phyloP scores from a whole-genome alignment of 352 stramenopile species.

The Pythium vanterpoolii region DNA sequence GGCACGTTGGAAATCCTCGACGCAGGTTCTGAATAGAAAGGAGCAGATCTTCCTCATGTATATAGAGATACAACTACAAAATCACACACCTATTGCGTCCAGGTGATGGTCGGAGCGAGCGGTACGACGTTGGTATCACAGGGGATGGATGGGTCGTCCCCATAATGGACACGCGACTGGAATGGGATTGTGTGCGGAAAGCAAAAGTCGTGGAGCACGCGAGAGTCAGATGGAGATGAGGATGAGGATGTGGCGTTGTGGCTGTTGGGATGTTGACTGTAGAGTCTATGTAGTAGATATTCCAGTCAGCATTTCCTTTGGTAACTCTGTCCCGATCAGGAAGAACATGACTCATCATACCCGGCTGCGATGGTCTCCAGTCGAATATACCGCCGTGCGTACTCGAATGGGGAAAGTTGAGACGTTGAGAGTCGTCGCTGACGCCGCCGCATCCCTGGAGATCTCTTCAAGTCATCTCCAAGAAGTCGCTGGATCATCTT shows the following conservation, averaged over 20 bases:
- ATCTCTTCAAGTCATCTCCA: neutral
- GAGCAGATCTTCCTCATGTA: neutral
- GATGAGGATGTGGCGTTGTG: neutral
- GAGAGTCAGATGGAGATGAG: neutral
- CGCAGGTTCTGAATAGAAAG: neutral
- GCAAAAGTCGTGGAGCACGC: slow-evolving; percentile 8
- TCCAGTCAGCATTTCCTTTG: neutral
- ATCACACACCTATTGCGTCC: neutral
- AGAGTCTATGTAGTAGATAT: neutral
- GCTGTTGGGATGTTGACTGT: neutral
- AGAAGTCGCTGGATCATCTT: neutral
- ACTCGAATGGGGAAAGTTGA: neutral
- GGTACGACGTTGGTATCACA: neutral
- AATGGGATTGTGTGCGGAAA: neutral
- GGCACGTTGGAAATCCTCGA: neutral
- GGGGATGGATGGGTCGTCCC: too few relatives aligned
- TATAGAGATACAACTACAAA: neutral
- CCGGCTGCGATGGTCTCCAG: slow-evolving; percentile 15
- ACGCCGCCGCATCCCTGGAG: neutral
- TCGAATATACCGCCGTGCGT: neutral
- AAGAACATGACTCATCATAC: neutral
- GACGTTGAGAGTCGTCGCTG: neutral
- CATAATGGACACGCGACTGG: slow-evolving; percentile 12
- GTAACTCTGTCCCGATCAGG: neutral
- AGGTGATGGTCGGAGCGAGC: neutral